Base-by-base conservation (phyloP, 2,329 filamentous ascomycete species). In the Podosphaera xanthii region DNA sequence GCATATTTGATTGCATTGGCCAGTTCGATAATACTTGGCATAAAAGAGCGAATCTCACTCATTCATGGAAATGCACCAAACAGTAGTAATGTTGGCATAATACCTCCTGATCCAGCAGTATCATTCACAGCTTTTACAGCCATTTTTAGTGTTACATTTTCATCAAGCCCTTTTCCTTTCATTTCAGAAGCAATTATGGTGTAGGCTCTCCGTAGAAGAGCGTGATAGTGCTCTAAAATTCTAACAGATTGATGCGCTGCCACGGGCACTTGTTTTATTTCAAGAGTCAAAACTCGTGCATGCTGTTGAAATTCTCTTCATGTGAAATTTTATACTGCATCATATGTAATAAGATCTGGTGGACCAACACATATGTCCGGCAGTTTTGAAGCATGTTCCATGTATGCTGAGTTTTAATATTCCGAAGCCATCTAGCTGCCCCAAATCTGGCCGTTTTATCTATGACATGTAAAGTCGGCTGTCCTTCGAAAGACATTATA, bases 321-420 rank as follows among this genome's bases (percentile, higher is more conserved):
- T 2, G 58, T n/a, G 35, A 60, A 59, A n/a, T 58, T 60, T 36
- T 52, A 42, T 22, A 42, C 59, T 38, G 33, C 52, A 14, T 40
- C 36, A 40, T 40, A 5, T 6, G 10, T 10, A 5, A 40, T 40
- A 10, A 40, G 5, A 5, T 40, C 35, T 7, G 22, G 36, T 6
- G 36, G 36, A 40, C 10, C 36, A 10, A 40, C 36, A 10, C 10
- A 40, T 5, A 40, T 40, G 33, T 59, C 52, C 42, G 59, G 49
- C 52, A 59, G 2, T 14, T 22, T 1, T 57, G n/a, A 36, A 60
- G 31, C 1, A 35, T 36, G 31, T 60, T 36, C 35, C 55, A 60
- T 2, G 30, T 53, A 46, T 49, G 33, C 34, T 42, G 33, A 4
- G 22, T 30, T 31, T 4, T 5, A 4, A 4, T 52, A 30, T 22